These are phyloP conservation scores for Eleusine indica DNA, from an alignment of 176 grass and related monocot species.

Conservation along the genomic window DNA sequence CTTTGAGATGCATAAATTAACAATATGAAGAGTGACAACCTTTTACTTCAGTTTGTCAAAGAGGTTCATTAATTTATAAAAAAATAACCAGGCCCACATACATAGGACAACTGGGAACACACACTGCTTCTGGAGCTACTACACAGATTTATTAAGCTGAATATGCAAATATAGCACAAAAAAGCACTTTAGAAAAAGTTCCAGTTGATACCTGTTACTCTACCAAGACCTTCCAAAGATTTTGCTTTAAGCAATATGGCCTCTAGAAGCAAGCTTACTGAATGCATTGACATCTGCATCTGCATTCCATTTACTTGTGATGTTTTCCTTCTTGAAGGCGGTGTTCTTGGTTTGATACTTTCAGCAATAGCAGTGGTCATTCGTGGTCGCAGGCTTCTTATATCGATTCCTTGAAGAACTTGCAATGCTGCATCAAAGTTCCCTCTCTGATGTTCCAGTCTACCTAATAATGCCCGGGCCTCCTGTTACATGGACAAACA, in stretches of 20 bases:
- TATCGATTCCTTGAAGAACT: constrained; percentile 95
- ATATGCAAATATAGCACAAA: constrained; percentile 16
- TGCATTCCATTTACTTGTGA: constrained; percentile 63
- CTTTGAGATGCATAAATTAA: constrained; percentile 23
- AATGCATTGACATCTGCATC: constrained; percentile 96
- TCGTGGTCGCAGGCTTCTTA: constrained; percentile 65
- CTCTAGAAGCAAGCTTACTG: constrained; percentile 90
- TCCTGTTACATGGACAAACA: constrained; percentile 63
- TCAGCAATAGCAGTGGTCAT: constrained; percentile 75
- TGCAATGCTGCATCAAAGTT: constrained; percentile 96
- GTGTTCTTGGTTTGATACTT: constrained; percentile 66
- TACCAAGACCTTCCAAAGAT: constrained; percentile 68
- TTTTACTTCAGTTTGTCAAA: constrained; percentile 32
- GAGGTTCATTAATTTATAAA: constrained; percentile 22
- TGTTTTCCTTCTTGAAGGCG: constrained; percentile 66
- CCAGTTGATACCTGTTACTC: constrained; percentile 66
- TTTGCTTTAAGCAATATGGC: constrained; percentile 93
- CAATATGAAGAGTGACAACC: not conserved
- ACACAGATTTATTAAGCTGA: constrained; percentile 17
- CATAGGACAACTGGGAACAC: constrained; percentile 5
- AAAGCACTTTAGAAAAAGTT: constrained; percentile 19
- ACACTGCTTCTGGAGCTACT: constrained; percentile 24
- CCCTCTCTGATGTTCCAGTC: constrained; percentile 94
- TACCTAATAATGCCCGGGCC: constrained; percentile 87
- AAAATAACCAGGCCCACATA: not conserved